Evolutionary conservation across 345 rosid genomes (phyloP).

Genomic region (Arabidopsis suecica): DNA sequence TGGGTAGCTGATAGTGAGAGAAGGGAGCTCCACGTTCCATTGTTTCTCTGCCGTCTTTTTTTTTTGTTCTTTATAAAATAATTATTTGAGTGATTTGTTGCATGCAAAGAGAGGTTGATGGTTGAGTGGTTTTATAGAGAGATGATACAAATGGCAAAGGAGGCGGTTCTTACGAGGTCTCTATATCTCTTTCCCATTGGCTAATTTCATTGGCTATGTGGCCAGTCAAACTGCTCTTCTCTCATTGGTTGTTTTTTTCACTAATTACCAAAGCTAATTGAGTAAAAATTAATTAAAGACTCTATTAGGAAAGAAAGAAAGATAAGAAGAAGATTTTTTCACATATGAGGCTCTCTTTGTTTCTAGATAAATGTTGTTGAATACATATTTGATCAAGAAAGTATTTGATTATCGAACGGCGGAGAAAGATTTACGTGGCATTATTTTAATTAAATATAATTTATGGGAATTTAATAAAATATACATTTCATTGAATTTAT

Average conservation of each 20-base stretch:
- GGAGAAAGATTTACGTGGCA: background rate
- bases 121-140: conserved; percentile 38
- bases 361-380: background rate
- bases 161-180: conserved; percentile 51
- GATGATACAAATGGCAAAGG: conserved; percentile 44
- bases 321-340: background rate
- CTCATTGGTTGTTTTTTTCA: conserved; percentile 36
- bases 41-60: conserved; percentile 41
- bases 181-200: conserved; percentile 38
- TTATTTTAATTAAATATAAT: background rate
- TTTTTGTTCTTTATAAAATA: conserved; percentile 18
- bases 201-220: conserved; percentile 23
- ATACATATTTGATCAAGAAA: background rate
- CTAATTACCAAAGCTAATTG: conserved; percentile 10
- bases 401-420: background rate
- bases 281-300: background rate
- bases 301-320: background rate
- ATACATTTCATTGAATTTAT: background rate
- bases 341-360: background rate
- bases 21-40: conserved; percentile 51
- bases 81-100: conserved; percentile 34
- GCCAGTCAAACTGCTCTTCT: conserved; percentile 43
- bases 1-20: conserved; percentile 43
- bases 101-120: conserved; percentile 41
- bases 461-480: background rate